phyloP scores from a whole-genome alignment of 2,329 filamentous ascomycete genomes.

The Xylaria sp. region DNA sequence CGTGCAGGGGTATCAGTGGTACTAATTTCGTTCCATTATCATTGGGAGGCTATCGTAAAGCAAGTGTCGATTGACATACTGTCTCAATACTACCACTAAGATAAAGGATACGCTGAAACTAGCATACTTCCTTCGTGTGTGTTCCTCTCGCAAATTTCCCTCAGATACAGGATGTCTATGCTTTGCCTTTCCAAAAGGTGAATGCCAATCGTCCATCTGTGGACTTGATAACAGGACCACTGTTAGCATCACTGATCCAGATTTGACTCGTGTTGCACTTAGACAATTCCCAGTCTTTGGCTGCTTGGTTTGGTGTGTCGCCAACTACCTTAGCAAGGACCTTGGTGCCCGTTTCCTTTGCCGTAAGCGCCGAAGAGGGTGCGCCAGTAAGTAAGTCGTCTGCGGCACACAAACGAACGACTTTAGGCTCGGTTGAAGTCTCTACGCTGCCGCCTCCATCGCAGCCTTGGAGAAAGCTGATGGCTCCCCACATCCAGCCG shows the following conservation, averaged over 20 bases:
- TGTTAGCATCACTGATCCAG: constrained; percentile 28
- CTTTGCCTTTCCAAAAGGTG: constrained; percentile 32
- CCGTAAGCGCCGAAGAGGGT: constrained; percentile 36
- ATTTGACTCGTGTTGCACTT: constrained; percentile 27
- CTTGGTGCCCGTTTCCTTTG: constrained; percentile 32
- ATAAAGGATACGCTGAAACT: neutral
- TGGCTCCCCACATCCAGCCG: constrained; percentile 42
- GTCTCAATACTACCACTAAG: no score
- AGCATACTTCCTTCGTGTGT: neutral
- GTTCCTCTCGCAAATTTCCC: neutral
- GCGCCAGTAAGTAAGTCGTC: constrained; percentile 42
- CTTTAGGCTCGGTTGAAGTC: constrained; percentile 39
- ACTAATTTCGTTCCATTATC: no score
- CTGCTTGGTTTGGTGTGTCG: constrained; percentile 23
- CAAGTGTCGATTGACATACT: no score
- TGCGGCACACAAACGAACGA: constrained; percentile 34
- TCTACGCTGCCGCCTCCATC: constrained; percentile 43
- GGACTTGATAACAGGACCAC: constrained; percentile 30
- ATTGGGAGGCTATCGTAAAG: no score
- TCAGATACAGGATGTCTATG: constrained; percentile 1
- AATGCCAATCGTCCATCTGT: constrained; percentile 30
- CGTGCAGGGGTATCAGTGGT: no score
- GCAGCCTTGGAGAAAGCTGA: constrained; percentile 46
- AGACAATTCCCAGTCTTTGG: constrained; percentile 29
- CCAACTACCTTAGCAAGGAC: constrained; percentile 30